These are phyloP conservation scores for Pichia gijzeniarum DNA, from an alignment of 805 yeast species.

Conservation along the genomic window DNA sequence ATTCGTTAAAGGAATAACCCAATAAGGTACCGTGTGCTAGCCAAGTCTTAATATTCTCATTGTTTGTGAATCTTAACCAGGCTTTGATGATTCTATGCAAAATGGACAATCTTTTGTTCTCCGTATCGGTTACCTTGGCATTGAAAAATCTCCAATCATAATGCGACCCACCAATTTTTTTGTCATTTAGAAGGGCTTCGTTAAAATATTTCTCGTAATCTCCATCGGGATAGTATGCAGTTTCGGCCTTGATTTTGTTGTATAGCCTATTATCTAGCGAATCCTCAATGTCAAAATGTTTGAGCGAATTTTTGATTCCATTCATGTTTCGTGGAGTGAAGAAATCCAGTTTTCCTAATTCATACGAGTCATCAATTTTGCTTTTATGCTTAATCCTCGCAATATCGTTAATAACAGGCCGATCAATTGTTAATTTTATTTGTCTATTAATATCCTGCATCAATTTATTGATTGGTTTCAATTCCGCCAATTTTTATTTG, in stretches of 20 bases:
- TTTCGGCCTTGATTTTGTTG: slow-evolving; percentile 3
- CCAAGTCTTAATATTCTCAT: slow-evolving; percentile 47
- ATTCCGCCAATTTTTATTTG: neutral
- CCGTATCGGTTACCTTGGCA: slow-evolving; percentile 15
- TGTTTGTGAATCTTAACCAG: slow-evolving; percentile 45
- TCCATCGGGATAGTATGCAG: slow-evolving; percentile 1
- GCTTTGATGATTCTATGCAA: slow-evolving; percentile 45
- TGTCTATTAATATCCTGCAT: neutral
- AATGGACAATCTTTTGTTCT: slow-evolving; percentile 19
- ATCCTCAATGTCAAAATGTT: neutral
- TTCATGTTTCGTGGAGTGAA: neutral
- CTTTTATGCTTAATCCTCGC: slow-evolving; percentile 1
- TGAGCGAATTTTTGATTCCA: neutral
- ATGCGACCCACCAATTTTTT: slow-evolving; percentile 32
- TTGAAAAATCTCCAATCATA: slow-evolving; percentile 42
- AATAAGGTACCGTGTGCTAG: slow-evolving; percentile 56
- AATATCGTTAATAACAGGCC: neutral
- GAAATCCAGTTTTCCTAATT: neutral
- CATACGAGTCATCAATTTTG: neutral
- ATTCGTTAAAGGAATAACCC: slow-evolving; percentile 56
- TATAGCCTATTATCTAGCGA: slow-evolving; percentile 13
- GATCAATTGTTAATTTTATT: neutral
- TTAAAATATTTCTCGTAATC: slow-evolving; percentile 32
- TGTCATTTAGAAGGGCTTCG: slow-evolving; percentile 29
- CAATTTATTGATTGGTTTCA: neutral